A percentile compares a stretch with the other conserved stretches of the same genome.
Conservation (phyloP, 306 rosid species). For the cucumber (Cucumis sativus) region Cucumber_9930_V3 NC_026661.2:4662001-4662500, state of each 20-base stretch:
- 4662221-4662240: too few relatives aligned
- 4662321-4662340: too few relatives aligned
- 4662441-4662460: constrained; percentile 71
- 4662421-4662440: constrained; percentile 18
- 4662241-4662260: too few relatives aligned
- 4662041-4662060: constrained; percentile 33
- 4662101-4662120: not conserved
- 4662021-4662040: constrained; percentile 65
- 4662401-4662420: too few relatives aligned
- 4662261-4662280: too few relatives aligned
- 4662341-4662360: too few relatives aligned
- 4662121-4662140: not conserved
- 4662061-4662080: constrained; percentile 39
- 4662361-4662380: too few relatives aligned
- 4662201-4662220: too few relatives aligned
- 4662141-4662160: constrained; percentile 5
- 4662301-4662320: too few relatives aligned
- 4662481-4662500: constrained; percentile 57
- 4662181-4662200: too few relatives aligned
- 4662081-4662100: constrained; percentile 15
- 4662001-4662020: constrained; percentile 44
- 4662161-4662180: constrained; percentile 4
- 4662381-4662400: too few relatives aligned
- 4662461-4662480: constrained; percentile 50
- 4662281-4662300: too few relatives aligned